These are phyloP conservation scores for Pseudogymnoascus verrucosus DNA, from an alignment of 2,329 filamentous ascomycete genomes.

Conservation along the genomic window DNA sequence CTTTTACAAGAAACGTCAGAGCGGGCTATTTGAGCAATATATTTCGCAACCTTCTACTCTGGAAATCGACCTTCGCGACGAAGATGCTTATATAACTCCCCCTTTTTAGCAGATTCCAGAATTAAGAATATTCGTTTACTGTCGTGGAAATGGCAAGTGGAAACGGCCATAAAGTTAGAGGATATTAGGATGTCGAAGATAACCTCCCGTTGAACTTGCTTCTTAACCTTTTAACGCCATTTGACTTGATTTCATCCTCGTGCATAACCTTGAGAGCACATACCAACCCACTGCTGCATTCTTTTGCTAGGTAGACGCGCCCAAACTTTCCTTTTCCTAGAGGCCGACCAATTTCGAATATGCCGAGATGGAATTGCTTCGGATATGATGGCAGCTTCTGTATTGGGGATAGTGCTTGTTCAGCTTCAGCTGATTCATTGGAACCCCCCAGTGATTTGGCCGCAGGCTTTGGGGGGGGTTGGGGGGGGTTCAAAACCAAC, in stretches of 20 bases:
- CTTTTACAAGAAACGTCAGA: conserved; percentile 87
- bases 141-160: conserved; percentile 59
- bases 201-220: conserved; percentile 64
- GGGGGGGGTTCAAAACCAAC: conserved; percentile 44
- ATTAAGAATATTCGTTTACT: conserved; percentile 66
- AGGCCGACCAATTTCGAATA: conserved; percentile 70
- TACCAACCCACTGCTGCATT: no score
- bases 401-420: conserved; percentile 44
- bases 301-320: conserved; percentile 58
- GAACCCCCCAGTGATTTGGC: conserved; percentile 33
- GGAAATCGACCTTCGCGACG: conserved; percentile 60
- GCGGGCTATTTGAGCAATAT: conserved; percentile 74
- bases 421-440: conserved; percentile 42
- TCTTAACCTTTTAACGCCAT: conserved; percentile 44
- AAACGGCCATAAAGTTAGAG: conserved; percentile 64
- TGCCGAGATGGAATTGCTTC: conserved; percentile 63
- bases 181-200: conserved; percentile 64
- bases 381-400: conserved; percentile 48
- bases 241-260: conserved; percentile 47
- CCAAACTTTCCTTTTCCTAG: conserved; percentile 69
- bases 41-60: conserved; percentile 64
- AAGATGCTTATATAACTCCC: conserved; percentile 66
- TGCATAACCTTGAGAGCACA: no score
- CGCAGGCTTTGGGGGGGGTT: conserved; percentile 43
- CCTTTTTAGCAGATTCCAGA: conserved; percentile 63